Evolutionary conservation across 2,329 filamentous ascomycete genomes (phyloP).

Genomic region (Alternaria brassicae): DNA sequence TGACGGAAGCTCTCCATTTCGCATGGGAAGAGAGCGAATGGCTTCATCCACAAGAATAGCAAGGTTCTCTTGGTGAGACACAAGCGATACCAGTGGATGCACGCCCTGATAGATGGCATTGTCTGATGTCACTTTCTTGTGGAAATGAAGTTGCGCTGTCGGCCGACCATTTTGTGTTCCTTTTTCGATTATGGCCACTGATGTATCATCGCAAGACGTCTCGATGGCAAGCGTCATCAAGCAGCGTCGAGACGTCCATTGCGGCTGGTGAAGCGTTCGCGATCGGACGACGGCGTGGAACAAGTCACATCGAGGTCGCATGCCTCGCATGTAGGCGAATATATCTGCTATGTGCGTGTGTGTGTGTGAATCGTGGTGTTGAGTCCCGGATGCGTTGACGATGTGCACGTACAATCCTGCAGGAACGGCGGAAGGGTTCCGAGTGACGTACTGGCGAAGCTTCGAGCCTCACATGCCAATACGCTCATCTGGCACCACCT

Average conservation of each 20-base stretch:
- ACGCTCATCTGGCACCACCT: conserved; percentile 2
- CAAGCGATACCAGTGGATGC: conserved; percentile 76
- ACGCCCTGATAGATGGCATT: conserved; percentile 78
- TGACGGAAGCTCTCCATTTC: background rate
- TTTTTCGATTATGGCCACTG: conserved; percentile 80
- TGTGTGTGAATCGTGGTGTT: background rate
- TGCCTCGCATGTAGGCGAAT: conserved; percentile 12
- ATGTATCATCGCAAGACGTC: conserved; percentile 91
- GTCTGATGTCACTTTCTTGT: conserved; percentile 82
- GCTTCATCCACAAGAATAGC: conserved; percentile 72
- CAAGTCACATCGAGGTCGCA: conserved; percentile 27
- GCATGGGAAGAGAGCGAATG: conserved; percentile 61
- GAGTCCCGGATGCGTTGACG: background rate
- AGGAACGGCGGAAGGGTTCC: conserved; percentile 9
- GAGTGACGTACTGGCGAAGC: conserved; percentile 17
- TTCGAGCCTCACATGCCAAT: conserved; percentile 14
- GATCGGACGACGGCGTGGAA: conserved; percentile 15
- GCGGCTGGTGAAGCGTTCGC: conserved; percentile 2
- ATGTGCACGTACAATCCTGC: conserved; percentile 1
- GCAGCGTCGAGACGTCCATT: conserved; percentile 25
- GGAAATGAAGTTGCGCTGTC: conserved; percentile 71
- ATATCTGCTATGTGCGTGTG: background rate
- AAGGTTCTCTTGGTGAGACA: conserved; percentile 76
- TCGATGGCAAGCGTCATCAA: conserved; percentile 73
- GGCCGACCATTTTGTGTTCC: conserved; percentile 21